Conservation (phyloP, 2,329 filamentous ascomycete species). For the Podosphaera fusca region DNA sequence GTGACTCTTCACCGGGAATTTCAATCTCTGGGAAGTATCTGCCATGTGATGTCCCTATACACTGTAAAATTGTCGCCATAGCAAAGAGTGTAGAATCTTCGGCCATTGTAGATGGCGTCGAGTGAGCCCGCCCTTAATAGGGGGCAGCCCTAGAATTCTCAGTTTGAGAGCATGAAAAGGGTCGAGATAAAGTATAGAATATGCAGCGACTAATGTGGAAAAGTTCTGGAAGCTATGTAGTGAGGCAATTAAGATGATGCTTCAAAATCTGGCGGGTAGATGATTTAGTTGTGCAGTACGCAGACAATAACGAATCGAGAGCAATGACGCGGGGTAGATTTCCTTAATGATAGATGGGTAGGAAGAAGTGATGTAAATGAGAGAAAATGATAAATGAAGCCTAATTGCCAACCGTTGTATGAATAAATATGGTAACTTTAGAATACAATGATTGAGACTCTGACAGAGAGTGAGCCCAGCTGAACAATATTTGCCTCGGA, state of each 20-base stretch:
- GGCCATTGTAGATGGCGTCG: conserved; percentile 9
- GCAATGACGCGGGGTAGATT: no score
- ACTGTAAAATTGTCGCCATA: conserved; percentile 29
- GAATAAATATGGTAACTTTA: neutral
- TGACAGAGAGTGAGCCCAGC: neutral
- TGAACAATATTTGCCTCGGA: neutral
- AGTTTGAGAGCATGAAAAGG: neutral
- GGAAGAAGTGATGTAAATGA: no score
- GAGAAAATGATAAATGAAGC: neutral
- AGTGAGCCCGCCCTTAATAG: conserved; percentile 9
- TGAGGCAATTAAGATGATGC: neutral
- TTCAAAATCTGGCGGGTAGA: no score
- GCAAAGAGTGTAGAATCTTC: conserved; percentile 32
- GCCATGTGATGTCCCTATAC: conserved; percentile 20
- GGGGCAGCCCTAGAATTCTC: conserved; percentile 1
- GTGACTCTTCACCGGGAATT: conserved; percentile 53
- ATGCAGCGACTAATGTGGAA: neutral
- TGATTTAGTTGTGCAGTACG: no score
- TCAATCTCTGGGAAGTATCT: conserved; percentile 22
- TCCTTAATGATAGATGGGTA: no score
- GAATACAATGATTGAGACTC: neutral
- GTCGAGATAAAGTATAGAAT: neutral
- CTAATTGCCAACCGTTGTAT: neutral
- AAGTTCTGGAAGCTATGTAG: neutral
- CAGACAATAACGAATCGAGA: no score